phyloP scores from a whole-genome alignment of 129 eudicot species.

The Flaveria brownii region DNA sequence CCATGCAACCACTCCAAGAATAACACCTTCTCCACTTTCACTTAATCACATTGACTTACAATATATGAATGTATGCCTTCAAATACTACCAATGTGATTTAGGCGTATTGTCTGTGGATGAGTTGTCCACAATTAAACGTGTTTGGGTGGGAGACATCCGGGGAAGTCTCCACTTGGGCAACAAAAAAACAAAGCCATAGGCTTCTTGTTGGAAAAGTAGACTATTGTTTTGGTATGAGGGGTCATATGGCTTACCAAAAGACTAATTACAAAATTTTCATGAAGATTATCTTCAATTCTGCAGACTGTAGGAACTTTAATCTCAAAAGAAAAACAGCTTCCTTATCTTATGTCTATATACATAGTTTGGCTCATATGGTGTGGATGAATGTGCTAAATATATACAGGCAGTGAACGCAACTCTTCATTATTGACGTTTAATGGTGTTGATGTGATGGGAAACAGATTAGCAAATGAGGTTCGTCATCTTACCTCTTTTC shows the following conservation, averaged over 20 bases:
- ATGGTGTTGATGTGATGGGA: constrained; percentile 99
- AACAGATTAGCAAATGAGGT: constrained; percentile 95
- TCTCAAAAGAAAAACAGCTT: neutral
- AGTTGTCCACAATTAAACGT: neutral
- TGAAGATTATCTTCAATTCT: no score
- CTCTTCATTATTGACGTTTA: constrained; percentile 74
- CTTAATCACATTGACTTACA: no score
- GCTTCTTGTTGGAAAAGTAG: neutral
- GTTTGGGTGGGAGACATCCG: neutral
- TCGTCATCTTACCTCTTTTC: constrained; percentile 9
- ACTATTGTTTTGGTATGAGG: no score
- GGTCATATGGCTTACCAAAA: neutral
- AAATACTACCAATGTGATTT: neutral
- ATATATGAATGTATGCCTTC: neutral
- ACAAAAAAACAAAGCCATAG: neutral
- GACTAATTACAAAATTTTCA: neutral
- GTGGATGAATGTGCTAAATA: constrained; percentile 21
- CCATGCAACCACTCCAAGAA: no score
- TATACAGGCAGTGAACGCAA: constrained; percentile 83
- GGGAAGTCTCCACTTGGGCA: neutral
- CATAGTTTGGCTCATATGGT: neutral
- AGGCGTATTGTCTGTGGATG: neutral
- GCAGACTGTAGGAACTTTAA: neutral
- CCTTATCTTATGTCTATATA: neutral
- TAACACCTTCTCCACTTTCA: no score